phyloP scores from a whole-genome alignment of 108 stramenopile genomes.

The Schizochytrium sp. region DNA sequence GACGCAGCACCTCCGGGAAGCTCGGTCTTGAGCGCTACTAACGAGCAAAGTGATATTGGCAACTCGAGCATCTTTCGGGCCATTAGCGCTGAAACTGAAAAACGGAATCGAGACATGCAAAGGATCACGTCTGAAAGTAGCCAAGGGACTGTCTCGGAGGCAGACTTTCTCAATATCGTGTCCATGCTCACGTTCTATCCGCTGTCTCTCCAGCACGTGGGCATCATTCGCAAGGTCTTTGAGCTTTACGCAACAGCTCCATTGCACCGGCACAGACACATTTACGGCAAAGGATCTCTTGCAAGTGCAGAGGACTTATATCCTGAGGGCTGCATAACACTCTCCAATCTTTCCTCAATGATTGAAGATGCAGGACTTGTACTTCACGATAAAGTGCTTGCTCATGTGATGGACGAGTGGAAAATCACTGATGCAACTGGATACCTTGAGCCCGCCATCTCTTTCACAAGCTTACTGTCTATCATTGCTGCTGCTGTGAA shows the following conservation, averaged over 20 bases:
- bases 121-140: too few relatives aligned
- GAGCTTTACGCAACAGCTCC: not conserved
- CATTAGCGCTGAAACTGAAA: not conserved
- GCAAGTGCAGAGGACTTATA: not conserved
- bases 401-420: not conserved
- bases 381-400: not conserved
- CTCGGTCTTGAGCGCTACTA: not conserved
- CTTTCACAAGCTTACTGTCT: not conserved
- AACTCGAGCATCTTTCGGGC: too few relatives aligned
- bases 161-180: not conserved
- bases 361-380: not conserved
- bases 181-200: not conserved
- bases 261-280: not conserved
- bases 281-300: not conserved
- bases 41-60: not conserved
- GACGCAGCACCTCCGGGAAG: not conserved
- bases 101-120: not conserved
- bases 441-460: not conserved
- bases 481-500: slow-evolving; percentile 14
- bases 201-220: not conserved
- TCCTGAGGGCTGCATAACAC: not conserved
- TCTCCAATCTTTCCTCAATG: not conserved
- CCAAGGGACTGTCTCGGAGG: not conserved
- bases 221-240: not conserved
- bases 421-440: not conserved